Base-by-base conservation (phyloP, 2,329 filamentous ascomycete genomes). In the Monosporascus sp. region DNA sequence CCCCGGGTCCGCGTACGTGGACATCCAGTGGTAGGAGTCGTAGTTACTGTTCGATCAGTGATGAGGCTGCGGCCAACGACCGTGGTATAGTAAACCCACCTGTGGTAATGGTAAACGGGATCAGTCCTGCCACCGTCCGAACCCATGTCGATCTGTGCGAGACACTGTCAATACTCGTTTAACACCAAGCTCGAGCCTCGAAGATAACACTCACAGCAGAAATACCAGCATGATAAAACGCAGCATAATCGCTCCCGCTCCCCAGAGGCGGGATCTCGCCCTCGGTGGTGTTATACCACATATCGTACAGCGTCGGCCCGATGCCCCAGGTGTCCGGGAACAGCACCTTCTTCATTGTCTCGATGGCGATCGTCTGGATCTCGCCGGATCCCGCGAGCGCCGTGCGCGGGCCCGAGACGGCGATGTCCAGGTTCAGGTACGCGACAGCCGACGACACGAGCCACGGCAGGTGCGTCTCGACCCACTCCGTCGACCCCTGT, bases 381-480 rank as follows among this genome's bases (percentile, higher is more conserved):
- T 53, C 52, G 6, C 52, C 52, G 3, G 48, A 38, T 2, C 52
- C 52, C 4, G 37, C 50, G 22, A 53, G 68, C 65, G 55, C 78
- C 65, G 65, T 78, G 6, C 70, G 64, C 4, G 69, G 72, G 0
- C 77, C 77, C 6, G 71, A 70, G 2, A 73, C 71, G 0, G 75
- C 78, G 3, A 77, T 68, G 45, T 80, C 78, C 37, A 80, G 66
- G 59, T 81, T 81, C 47, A 81, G 67, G 49, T 81, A 79, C 65
- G 52, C 52, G 17, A 53, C n/a, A 2, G 52, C 47, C 15, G 49
- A 47, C 4, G 52, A 47, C 6, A 50, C 47, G 24, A 53, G 52
- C 52, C 52, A 53, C 14, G 52, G 52, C 25, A 50, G 47, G 25
- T 53, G 47, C 7, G 31, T 53, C 31, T 53, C 52, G 20, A 53